Evolutionary conservation across 768 basidiomycete species (phyloP), one percentile per base, ranked within the genome.

Genomic region (Stropharia rugosoannulata): DNA sequence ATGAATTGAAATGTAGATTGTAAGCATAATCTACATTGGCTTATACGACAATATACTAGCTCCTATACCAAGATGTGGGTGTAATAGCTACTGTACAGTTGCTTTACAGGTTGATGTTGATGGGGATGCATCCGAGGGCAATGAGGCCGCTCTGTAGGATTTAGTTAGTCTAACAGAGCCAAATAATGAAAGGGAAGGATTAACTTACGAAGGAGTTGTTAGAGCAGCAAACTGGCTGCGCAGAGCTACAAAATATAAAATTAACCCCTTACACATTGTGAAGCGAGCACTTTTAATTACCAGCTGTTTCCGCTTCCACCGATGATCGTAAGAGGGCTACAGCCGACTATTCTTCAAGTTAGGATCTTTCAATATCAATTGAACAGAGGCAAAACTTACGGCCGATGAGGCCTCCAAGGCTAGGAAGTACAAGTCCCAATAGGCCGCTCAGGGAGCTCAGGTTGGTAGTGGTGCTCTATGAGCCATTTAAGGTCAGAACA

Each of bases 111-210:
- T 41, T 41, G 54, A 53, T 22, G 19, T 53, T 53, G 51, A 55
- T 37, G 46, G 54, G 54, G 11, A 22, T 55, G 46, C 54, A 55
- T 22, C 54, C 54, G 22, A 56, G 42, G 15, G 48, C 39, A 19
- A 56, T 49, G 5, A 56, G 35, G 37, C 54, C 54, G 37, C 46
- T 38, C 46, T 27, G 13, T 19, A 35, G 8, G 32, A 41, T 6
- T 19, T 10, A 22, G 4, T 19, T 2, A 27, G 18, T 48, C 29
- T 29, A 18, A 9, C n/a, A n/a, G n/a, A n/a, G 7, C 25, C 12
- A n/a, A n/a, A 15, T n/a, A 13, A 12, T 9, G 3, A 29, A 36
- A 3, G 9, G 3, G 4, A 15, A 11, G 3, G 32, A 32, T 29
- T 3, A n/a, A 48, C 46, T 29, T 36, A 48, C 46, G 46, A 48